Evolutionary conservation across 495 filamentous ascomycete genomes (phyloP).

Genomic region (Aspergillus ellipticus): DNA sequence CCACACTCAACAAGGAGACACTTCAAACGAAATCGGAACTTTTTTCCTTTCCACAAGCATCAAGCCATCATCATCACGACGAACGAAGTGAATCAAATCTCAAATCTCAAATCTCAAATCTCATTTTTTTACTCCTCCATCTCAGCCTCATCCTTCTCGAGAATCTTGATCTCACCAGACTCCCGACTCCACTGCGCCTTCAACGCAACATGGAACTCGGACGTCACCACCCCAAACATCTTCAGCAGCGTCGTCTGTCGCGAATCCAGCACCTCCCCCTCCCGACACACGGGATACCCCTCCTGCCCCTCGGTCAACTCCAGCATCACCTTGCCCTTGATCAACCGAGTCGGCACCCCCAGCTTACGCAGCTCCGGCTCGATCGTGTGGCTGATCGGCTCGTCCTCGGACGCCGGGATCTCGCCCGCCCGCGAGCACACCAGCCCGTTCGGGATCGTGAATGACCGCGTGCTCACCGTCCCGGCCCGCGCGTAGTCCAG

Average conservation of each 20-base stretch:
- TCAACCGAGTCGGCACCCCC: conserved; percentile 81
- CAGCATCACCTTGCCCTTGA: conserved; percentile 82
- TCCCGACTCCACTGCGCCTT: conserved; percentile 56
- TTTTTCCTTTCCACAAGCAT: background rate
- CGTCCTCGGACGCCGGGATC: conserved; percentile 73
- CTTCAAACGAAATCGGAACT: conserved; percentile 13
- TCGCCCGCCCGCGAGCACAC: conserved; percentile 75
- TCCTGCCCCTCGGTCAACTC: conserved; percentile 66
- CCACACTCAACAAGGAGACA: background rate
- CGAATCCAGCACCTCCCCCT: conserved; percentile 78
- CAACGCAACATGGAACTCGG: conserved; percentile 80
- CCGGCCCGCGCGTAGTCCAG: conserved; percentile 90
- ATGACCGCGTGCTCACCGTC: conserved; percentile 63
- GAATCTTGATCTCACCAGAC: conserved; percentile 38
- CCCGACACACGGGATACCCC: conserved; percentile 70
- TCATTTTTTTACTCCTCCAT: too few relatives aligned
- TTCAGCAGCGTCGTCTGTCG: conserved; percentile 91
- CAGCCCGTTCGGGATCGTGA: conserved; percentile 73
- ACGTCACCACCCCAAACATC: conserved; percentile 82
- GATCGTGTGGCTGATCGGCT: conserved; percentile 77
- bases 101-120: conserved; percentile 31
- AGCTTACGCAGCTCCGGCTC: conserved; percentile 84
- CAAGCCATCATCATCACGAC: too few relatives aligned
- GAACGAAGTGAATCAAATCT: background rate
- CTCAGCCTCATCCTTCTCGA: conserved; percentile 32